phyloP scores from a whole-genome alignment of 306 rosid genomes.

The Begonia fuchsioides region DNA sequence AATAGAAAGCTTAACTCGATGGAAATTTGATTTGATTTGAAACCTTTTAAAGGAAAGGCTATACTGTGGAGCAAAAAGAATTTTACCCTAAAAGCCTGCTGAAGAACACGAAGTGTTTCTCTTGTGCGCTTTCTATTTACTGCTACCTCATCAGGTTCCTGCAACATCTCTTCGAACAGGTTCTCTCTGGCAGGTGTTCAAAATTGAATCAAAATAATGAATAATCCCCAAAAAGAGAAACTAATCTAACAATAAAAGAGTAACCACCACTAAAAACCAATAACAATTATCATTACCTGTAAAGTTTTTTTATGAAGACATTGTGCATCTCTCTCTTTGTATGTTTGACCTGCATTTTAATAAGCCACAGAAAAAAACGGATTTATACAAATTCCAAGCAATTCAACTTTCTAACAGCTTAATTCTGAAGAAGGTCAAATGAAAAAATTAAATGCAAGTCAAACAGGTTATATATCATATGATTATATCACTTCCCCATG shows the following conservation, averaged over 20 bases:
- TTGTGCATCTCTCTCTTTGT: slow-evolving; percentile 20
- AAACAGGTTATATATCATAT: no score
- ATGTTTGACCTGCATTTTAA: slow-evolving; percentile 20
- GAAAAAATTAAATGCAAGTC: no score
- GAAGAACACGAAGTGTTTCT: slow-evolving; percentile 12
- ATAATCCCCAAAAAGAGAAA: not conserved
- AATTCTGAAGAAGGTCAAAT: no score
- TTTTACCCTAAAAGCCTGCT: slow-evolving; percentile 19
- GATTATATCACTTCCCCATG: no score
- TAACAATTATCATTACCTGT: slow-evolving; percentile 13
- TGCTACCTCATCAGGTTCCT: slow-evolving; percentile 16
- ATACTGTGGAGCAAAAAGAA: no score
- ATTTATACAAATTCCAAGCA: not conserved
- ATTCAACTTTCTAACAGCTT: no score
- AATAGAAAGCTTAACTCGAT: no score
- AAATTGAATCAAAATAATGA: not conserved
- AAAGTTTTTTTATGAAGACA: slow-evolving; percentile 18
- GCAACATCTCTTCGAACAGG: slow-evolving; percentile 29
- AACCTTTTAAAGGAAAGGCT: no score
- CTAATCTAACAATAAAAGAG: no score
- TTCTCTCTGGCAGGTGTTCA: slow-evolving; percentile 14
- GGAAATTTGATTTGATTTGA: no score
- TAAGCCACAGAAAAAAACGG: slow-evolving; percentile 2
- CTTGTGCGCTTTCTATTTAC: slow-evolving; percentile 15
- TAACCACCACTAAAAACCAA: not conserved